phyloP scores from a whole-genome alignment of 1,284 basidiomycete genomes.

The Melampsora larici-populina region DNA sequence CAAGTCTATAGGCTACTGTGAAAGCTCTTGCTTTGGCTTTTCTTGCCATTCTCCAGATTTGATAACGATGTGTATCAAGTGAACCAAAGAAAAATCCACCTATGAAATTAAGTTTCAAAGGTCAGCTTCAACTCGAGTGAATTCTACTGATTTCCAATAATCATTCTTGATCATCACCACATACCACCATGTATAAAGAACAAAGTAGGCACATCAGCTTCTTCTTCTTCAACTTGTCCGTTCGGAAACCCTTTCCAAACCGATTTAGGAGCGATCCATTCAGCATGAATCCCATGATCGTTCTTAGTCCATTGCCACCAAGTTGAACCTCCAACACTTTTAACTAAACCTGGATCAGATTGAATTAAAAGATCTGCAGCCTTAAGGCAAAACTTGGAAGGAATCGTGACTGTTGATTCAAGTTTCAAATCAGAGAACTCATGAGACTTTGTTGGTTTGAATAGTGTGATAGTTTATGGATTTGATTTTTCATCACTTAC shows the following conservation, averaged over 20 bases:
- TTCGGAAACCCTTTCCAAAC: background rate
- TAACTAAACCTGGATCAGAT: background rate
- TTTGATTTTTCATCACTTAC: background rate
- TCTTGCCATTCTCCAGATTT: slow-evolving; percentile 77
- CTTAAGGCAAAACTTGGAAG: background rate
- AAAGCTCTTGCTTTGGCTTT: slow-evolving; percentile 86
- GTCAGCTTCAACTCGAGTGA: too few species aligned
- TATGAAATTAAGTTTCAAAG: too few species aligned
- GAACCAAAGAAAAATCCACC: background rate
- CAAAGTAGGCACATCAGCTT: background rate
- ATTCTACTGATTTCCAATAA: too few species aligned
- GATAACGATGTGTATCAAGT: slow-evolving; percentile 59
- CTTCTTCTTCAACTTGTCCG: background rate
- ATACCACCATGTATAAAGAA: background rate
- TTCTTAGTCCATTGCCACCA: background rate
- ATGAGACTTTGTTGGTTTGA: background rate
- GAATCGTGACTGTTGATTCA: background rate
- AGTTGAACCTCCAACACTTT: background rate
- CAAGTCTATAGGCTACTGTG: slow-evolving; percentile 52
- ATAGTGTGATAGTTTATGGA: too few species aligned
- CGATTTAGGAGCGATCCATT: background rate
- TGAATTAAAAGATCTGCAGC: background rate
- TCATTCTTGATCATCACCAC: too few species aligned
- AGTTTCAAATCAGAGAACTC: too few species aligned
- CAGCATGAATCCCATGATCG: slow-evolving; percentile 5